Conservation (phyloP, 495 filamentous ascomycete genomes). For the Penicillium paxilli region DNA sequence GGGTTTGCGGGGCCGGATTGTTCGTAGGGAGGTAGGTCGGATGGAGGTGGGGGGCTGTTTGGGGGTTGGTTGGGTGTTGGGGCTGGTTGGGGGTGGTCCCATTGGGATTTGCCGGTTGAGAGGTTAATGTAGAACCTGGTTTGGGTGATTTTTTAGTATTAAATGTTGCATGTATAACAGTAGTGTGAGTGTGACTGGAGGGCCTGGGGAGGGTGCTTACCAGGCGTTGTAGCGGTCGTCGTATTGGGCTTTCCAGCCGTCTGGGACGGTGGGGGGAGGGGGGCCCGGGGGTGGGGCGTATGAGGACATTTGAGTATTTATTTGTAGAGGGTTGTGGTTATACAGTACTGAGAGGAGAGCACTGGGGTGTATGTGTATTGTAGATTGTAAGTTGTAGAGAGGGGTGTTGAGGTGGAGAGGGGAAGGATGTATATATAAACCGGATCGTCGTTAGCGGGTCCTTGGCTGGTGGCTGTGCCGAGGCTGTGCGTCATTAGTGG, state of each 20-base stretch:
- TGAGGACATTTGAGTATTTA: constrained; percentile 35
- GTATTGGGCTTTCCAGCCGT: constrained; percentile 83
- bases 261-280: constrained; percentile 82
- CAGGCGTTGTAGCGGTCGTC: constrained; percentile 77
- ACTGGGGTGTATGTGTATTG: too few species aligned
- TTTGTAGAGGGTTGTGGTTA: background rate
- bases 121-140: constrained; percentile 85
- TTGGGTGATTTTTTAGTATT: background rate
- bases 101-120: constrained; percentile 82
- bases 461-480: background rate
- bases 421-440: background rate
- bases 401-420: background rate
- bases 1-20: constrained; percentile 37
- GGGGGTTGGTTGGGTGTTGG: constrained; percentile 25
- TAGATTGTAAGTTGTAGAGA: background rate
- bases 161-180: background rate
- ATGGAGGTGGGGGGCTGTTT: constrained; percentile 52
- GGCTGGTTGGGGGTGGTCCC: constrained; percentile 68
- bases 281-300: constrained; percentile 70
- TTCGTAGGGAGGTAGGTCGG: constrained; percentile 66
- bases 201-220: constrained; percentile 46
- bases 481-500: background rate
- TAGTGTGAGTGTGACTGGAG: too few species aligned
- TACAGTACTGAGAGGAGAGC: background rate
- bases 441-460: background rate